These are phyloP conservation scores for Fraxinus floribunda DNA, from an alignment of 305 asterid species.

Conservation along the genomic window DNA sequence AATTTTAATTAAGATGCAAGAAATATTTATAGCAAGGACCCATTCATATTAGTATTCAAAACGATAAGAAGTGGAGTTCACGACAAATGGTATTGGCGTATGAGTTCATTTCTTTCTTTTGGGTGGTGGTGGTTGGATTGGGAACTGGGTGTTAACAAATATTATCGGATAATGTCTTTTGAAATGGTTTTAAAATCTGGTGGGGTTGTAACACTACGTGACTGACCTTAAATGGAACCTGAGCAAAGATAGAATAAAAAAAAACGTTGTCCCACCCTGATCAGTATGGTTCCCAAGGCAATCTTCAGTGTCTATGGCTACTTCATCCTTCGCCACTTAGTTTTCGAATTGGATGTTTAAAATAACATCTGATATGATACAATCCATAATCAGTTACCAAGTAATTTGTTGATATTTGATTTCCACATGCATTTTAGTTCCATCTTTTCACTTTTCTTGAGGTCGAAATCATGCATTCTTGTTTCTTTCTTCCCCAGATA, in stretches of 20 bases:
- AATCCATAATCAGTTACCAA: slow-evolving; percentile 13
- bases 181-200: neutral
- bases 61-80: neutral
- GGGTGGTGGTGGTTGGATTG: slow-evolving; percentile 1
- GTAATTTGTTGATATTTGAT: neutral
- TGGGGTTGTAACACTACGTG: neutral
- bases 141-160: neutral
- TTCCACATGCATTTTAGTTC: neutral
- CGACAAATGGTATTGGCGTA: neutral
- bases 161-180: neutral
- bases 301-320: neutral
- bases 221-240: neutral
- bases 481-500: slow-evolving; percentile 47
- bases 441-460: slow-evolving; percentile 14
- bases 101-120: neutral
- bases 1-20: neutral
- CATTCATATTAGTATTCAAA: neutral
- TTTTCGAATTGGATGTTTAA: neutral
- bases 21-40: neutral
- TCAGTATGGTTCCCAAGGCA: neutral
- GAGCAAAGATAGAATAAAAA: neutral
- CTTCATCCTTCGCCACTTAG: neutral
- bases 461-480: slow-evolving; percentile 14
- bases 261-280: neutral
- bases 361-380: slow-evolving; percentile 2